Percentiles rank a stretch among this genome's conserved stretches.
Conservation (phyloP, 441 rosid genomes). For the Mallotus repandus region DNA sequence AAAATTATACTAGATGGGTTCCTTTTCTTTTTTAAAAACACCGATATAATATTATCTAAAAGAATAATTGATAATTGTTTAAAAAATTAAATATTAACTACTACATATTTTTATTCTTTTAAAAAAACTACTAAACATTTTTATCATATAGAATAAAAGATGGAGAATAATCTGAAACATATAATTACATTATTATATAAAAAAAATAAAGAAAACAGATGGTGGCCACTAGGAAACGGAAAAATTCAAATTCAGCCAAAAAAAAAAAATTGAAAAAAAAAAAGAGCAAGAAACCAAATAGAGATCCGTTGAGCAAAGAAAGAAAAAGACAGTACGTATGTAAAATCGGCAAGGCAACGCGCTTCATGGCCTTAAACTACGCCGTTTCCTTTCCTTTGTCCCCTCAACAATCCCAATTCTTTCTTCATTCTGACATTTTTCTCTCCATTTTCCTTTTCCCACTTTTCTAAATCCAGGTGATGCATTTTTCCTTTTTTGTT, state of each 20-base stretch:
- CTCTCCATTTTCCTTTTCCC: neutral
- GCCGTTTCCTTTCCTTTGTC: neutral
- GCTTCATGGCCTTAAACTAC: neutral
- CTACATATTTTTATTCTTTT: too few species aligned
- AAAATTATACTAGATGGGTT: too few species aligned
- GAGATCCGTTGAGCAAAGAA: slow-evolving; percentile 7
- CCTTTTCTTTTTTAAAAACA: too few species aligned
- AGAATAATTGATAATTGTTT: too few species aligned
- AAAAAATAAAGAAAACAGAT: neutral
- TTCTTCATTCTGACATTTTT: neutral
- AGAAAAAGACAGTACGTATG: neutral
- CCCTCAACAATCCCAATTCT: neutral
- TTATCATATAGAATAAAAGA: too few species aligned
- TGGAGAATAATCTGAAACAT: neutral
- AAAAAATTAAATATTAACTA: too few species aligned
- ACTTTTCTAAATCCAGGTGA: neutral
- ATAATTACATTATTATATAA: neutral
- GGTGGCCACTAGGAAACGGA: neutral
- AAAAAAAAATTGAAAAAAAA: neutral
- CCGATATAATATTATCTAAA: too few species aligned
- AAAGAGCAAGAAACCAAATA: neutral
- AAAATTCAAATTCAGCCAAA: slow-evolving; percentile 3
- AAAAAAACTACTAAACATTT: too few species aligned
- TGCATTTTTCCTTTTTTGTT: neutral
- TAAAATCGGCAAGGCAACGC: slow-evolving; percentile 1